Base-by-base conservation (phyloP, 1,139 yeast genomes). In the Pichiaceae sp. region DNA sequence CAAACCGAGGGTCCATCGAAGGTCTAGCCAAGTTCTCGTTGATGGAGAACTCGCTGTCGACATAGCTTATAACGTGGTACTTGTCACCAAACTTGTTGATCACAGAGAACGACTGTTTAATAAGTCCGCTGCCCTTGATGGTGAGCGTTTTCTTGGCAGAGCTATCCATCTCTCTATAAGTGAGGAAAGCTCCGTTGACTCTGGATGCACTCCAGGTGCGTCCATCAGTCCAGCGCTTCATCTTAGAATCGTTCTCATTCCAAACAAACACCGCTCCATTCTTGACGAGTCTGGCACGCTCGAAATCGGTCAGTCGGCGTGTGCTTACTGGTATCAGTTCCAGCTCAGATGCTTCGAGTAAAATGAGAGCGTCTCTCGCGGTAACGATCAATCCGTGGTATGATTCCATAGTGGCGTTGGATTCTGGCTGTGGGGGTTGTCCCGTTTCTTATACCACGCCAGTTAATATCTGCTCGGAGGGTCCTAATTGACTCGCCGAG, bases 151-250 rank as follows among this genome's bases (percentile, higher is more conserved):
- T 11, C 8, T 25, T 25, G 12, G 38, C 35, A n/a, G 19, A 29
- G 20, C 31, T 38, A 21, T 72, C 77, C 65, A 78, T 70, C 53
- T 80, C 85, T 41, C 72, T 68, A 54, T 80, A 80, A 4, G 76
- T 70, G 32, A 80, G 59, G 48, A 80, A 80, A 2, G 74, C 68
- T 2, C 85, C 84, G 16, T 72, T 67, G 3, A 80, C 86, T 45
- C 85, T 64, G 0, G 83, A 74, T 2, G 87, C 84, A 40, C 78
- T 69, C 87, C 87, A 80, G 29, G 71, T 64, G 45, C 69, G 68
- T 27, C 87, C 85, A 50, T 80, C 89, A 1, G 89, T 80, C 89
- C 89, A 80, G 30, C 87, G 60, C 45, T 76, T 70, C 77, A 80
- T 79, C 15, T 78, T 82, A 36, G 85, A 75, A 46, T 74, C 78